Base-by-base conservation (phyloP, 768 basidiomycete species). In the Macrolepiota dolichaula region DNA sequence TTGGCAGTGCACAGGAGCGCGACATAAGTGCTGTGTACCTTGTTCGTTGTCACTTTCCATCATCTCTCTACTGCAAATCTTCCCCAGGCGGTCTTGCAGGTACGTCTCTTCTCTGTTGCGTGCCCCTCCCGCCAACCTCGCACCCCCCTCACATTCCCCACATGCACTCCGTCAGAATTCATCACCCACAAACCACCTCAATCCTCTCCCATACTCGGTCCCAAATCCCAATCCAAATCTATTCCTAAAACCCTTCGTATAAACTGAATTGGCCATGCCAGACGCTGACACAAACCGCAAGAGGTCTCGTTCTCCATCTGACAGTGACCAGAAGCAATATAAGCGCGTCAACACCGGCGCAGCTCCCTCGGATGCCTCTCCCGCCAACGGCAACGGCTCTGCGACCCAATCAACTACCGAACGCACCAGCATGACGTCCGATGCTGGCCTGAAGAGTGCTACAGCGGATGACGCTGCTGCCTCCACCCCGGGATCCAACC, bases 271-370 rank as follows among this genome's bases (percentile, higher is more conserved):
- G 81, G 84, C 81, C 75, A 91, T 91, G 89, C 86, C 88, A 91
- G 90, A 91, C 82, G 83, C 85, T 80, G 90, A 92, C 79, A 81
- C 82, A 67, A 90, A 81, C 73, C 88, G 91, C 77, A 93, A 93
- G 77, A 84, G 91, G 70, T 93, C 91, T 67, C 91, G 91, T 71
- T 93, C 91, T 56, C 87, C 90, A 62, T 91, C 89, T 70, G 89
- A 91, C 77, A 83, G 79, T 72, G 91, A 92, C 70, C 86, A 86
- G 70, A 91, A 92, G 77, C 82, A 84, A 66, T 79, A 88, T 74
- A 93, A 93, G 79, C 88, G 91, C 73, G 82, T 88, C 75, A 93
- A 93, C 73, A 93, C 88, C 65, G 91, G 91, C 79, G 81, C 80
- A 71, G 73, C 82, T 63, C 76, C 81, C 69, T 76, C 85, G 79